Evolutionary conservation across 2,329 filamentous ascomycete genomes (phyloP), one percentile per base, ranked within the genome.

Genomic region (Ophiostoma himal-ulmi): DNA sequence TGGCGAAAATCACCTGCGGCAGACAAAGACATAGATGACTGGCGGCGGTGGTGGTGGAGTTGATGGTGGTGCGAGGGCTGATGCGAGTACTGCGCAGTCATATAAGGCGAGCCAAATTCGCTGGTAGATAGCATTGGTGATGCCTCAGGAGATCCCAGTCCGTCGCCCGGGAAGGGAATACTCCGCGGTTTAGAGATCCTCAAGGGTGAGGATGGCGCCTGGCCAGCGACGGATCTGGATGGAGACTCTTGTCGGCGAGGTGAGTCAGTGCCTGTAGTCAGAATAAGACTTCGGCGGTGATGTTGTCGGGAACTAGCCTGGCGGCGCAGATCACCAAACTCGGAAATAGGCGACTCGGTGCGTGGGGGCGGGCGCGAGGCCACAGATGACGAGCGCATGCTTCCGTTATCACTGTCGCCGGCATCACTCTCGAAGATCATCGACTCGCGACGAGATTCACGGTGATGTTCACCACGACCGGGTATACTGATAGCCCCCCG

Each of bases 341-440:
- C 95, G 5, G 93, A 96, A 26, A 92, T 90, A 1, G 95, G 95
- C 0, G 95, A 99, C 72, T 97, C 94, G 0, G 92, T 94, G 73
- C 93, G 86, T 65, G 88, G 83, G 13, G 88, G 88, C 44, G 82
- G 82, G 13, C 88, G 85, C 4, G 92, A 90, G 68, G 92, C 82
- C 4, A 91, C 82, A 0, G 93, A 96, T 2, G 88, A 87, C 0
- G 94, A 98, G 62, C 91, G 88, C 69, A 93, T 85, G 78, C 94
- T 98, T 70, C 91, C 65, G 39, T 41, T 92, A 77, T 99, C 95
- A 76, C 94, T 97, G 70, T 93, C 93, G 13, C 89, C 89, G 26
- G 88, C 82, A 78, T 99, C 95, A 73, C 92, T 94, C 75, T 97
- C 94, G 41, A 93, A 85, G 67, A 93, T 85, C 73, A 95, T 84